Evolutionary conservation across 257 asterid genomes (phyloP), one percentile per base, ranked within the genome.

Genomic region (Solanum commersonii): DNA sequence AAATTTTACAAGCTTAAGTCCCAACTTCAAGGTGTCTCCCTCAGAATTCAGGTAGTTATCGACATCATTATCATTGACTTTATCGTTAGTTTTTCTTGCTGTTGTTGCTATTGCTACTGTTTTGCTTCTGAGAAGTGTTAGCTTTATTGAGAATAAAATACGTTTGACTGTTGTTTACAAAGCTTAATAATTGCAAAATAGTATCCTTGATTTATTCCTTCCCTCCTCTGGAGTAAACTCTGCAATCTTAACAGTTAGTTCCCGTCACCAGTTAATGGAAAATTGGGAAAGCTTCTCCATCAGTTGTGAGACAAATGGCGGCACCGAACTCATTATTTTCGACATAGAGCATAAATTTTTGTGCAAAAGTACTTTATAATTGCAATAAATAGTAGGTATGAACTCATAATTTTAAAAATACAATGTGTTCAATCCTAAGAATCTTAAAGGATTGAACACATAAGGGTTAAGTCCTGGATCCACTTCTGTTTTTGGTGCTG

Each of bases 11-110:
- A 96, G 94, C 97, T 96, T 76, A 96, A 96, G 90, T 96, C 99
- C 89, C 99, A 96, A 92, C 98, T 96, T 88, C 98, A 95, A 93
- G 99, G 99, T 31, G 98, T 96, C 86, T 95, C 99, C 60, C 98
- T 96, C 89, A 93, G 99, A 93, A 96, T 96, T 84, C 99, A 96
- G 99, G 98, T 95, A 90, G 40, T 70, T 37, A 42, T 65, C 44
- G 67, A 29, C 85, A 79, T 81, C 85, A 44, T 81, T 16, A 81
- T 79, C 40, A 16, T n/a, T 40, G 10, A n/a, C 84, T n/a, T 38
- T 72, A 6, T 78, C 31, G 52, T 82, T 40, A 11, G 22, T 10
- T 78, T n/a, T 29, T 46, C 52, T 76, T 81, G 85, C 13, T 37
- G 35, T 33, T 84, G 35, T 46, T 33, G 11, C 9, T 15, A 37